Percentiles rank a stretch among this genome's conserved stretches.
These are phyloP conservation scores for Athelia psychrophila DNA, from an alignment of 1,284 basidiomycete species.

Conservation along the genomic window DNA sequence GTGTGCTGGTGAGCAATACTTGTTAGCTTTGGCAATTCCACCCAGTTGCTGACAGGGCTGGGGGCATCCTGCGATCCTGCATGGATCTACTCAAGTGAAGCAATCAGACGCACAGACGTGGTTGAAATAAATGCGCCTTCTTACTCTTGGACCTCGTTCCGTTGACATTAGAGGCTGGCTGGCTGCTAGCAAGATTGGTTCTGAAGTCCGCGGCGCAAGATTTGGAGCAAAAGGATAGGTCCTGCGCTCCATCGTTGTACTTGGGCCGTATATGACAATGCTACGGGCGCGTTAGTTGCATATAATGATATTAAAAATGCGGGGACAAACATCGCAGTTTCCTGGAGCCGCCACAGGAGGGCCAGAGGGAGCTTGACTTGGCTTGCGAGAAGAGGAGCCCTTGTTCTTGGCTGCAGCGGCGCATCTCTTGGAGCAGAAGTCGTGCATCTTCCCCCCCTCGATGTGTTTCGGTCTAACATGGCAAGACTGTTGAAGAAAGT, in stretches of 20 bases:
- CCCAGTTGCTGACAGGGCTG: slow-evolving; percentile 36
- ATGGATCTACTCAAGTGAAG: not conserved
- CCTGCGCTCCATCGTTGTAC: slow-evolving; percentile 47
- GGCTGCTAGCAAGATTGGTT: slow-evolving; percentile 11
- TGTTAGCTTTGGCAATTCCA: slow-evolving; percentile 30
- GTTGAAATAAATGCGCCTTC: slow-evolving; percentile 40
- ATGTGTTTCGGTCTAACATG: slow-evolving; percentile 48
- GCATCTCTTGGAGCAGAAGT: slow-evolving; percentile 44
- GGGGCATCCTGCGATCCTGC: slow-evolving; percentile 9
- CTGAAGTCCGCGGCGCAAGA: slow-evolving; percentile 44
- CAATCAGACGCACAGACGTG: slow-evolving; percentile 37
- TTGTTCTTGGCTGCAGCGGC: slow-evolving; percentile 31
- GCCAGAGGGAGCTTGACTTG: not conserved
- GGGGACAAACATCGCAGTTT: slow-evolving; percentile 35
- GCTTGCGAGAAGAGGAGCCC: slow-evolving; percentile 2
- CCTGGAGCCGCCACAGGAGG: slow-evolving; percentile 8
- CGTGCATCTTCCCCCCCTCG: slow-evolving; percentile 40
- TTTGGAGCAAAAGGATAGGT: slow-evolving; percentile 55
- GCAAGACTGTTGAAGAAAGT: slow-evolving; percentile 36
- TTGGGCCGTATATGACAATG: slow-evolving; percentile 51
- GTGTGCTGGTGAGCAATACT: slow-evolving; percentile 47
- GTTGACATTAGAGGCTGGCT: slow-evolving; percentile 1
- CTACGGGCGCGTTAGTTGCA: slow-evolving; percentile 8
- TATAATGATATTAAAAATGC: slow-evolving; percentile 3
- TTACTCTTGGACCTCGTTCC: not conserved